Percentiles rank a stretch among this genome's conserved stretches.
Conservation (phyloP, 208 protist genomes). For the Lotmaria passim region DNA sequence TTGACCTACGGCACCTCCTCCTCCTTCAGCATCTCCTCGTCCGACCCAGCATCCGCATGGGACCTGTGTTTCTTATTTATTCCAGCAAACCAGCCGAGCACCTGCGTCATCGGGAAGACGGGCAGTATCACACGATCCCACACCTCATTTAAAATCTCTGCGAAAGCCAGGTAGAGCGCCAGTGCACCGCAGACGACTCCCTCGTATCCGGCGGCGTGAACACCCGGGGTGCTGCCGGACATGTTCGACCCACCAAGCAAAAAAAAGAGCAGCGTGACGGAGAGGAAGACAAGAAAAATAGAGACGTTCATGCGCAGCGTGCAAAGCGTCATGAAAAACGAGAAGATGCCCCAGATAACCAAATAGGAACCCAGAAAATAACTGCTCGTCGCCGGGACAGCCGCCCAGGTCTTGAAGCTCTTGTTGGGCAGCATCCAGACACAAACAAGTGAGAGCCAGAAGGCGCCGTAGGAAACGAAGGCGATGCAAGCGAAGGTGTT, state of each 20-base stretch:
- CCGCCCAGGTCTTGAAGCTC: background rate
- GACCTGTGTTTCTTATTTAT: too few species aligned
- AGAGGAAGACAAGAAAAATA: slow-evolving; percentile 12
- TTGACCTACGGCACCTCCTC: too few species aligned
- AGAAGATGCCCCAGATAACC: slow-evolving; percentile 18
- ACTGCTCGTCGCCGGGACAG: background rate
- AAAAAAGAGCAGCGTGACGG: slow-evolving; percentile 19
- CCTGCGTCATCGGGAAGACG: slow-evolving; percentile 20
- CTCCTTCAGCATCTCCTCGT: slow-evolving; percentile 2
- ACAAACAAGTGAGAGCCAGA: slow-evolving; percentile 45
- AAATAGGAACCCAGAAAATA: slow-evolving; percentile 21
- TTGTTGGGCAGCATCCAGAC: slow-evolving; percentile 41
- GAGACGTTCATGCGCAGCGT: slow-evolving; percentile 15
- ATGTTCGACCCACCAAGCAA: slow-evolving; percentile 12
- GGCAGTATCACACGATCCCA: slow-evolving; percentile 42
- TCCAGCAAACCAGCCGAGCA: slow-evolving; percentile 24
- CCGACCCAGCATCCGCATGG: too few species aligned
- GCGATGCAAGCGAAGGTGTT: slow-evolving; percentile 50
- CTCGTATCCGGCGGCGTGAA: slow-evolving; percentile 36
- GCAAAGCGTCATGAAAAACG: slow-evolving; percentile 20
- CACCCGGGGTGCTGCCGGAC: slow-evolving; percentile 13
- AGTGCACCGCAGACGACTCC: slow-evolving; percentile 44
- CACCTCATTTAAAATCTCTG: slow-evolving; percentile 43
- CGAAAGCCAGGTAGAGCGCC: slow-evolving; percentile 50
- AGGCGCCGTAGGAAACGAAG: slow-evolving; percentile 43